Conservation (phyloP, 169 alveolate genomes). For the Besnoitia besnoiti region DNA sequence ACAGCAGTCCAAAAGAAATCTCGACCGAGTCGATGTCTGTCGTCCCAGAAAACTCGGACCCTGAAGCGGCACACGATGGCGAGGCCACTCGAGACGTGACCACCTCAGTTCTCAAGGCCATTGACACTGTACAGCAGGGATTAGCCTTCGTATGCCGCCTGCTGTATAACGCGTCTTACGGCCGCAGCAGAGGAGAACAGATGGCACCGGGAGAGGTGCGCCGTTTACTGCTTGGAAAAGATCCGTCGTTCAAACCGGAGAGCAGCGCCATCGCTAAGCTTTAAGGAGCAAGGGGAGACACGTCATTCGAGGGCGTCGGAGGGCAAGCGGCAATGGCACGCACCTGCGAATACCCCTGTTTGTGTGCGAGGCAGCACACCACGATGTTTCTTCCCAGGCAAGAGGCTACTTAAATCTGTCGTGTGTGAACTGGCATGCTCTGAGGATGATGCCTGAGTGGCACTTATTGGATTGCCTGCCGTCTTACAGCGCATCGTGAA, state of each 20-base stretch:
- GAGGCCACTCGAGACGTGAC: neutral
- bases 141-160: neutral
- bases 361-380: too few species aligned
- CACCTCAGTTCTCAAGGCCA: neutral
- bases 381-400: too few species aligned
- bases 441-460: too few species aligned
- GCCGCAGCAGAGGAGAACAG: neutral
- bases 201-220: neutral
- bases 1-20: neutral
- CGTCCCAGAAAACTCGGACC: neutral
- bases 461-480: too few species aligned
- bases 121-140: neutral
- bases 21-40: neutral
- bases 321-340: too few species aligned
- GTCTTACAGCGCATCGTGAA: too few species aligned
- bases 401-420: too few species aligned
- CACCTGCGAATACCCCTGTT: too few species aligned
- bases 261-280: neutral
- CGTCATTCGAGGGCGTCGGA: too few species aligned
- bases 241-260: neutral
- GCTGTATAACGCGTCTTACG: neutral
- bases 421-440: too few species aligned
- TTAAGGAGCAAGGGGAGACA: too few species aligned
- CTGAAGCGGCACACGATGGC: neutral
- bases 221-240: constrained; percentile 8